Percentiles rank a stretch among this genome's conserved stretches.
phyloP scores from a whole-genome alignment of 2,329 filamentous ascomycete genomes.

The Pseudogymnoascus sp. region DNA sequence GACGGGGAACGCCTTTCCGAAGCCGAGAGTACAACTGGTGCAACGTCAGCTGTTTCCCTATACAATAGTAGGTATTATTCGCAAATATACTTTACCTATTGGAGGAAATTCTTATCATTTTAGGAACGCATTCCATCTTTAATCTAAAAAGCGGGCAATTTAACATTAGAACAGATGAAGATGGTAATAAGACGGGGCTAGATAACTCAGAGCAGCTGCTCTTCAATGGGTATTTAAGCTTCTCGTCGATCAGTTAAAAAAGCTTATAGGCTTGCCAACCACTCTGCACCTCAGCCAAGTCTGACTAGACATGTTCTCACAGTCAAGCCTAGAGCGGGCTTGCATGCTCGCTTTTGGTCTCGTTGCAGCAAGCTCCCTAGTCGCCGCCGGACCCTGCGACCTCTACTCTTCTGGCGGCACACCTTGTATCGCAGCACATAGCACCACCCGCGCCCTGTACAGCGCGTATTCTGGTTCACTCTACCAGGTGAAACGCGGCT shows the following conservation, averaged over 20 bases:
- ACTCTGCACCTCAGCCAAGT: constrained; percentile 9
- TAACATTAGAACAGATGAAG: constrained; percentile 11
- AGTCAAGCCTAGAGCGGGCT: constrained; percentile 22
- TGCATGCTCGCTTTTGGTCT: constrained; percentile 26
- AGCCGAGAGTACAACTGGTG: neutral
- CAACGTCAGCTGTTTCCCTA: neutral
- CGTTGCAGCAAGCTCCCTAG: constrained; percentile 33
- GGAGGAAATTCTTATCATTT: constrained; percentile 14
- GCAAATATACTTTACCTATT: constrained; percentile 14
- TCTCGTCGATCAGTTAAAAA: constrained; percentile 12
- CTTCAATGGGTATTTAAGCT: constrained; percentile 9
- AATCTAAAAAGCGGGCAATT: constrained; percentile 12
- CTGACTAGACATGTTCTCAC: constrained; percentile 28
- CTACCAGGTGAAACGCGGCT: constrained; percentile 53
- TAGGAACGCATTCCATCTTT: neutral
- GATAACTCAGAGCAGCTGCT: neutral
- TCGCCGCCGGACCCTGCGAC: constrained; percentile 52
- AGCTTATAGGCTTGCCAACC: neutral
- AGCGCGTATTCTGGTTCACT: constrained; percentile 44
- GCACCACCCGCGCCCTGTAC: constrained; percentile 58
- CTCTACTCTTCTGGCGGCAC: constrained; percentile 52
- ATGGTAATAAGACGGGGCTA: constrained; percentile 7
- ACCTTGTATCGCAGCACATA: constrained; percentile 58
- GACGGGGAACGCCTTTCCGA: constrained; percentile 9
- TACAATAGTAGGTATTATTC: neutral